phyloP scores from a whole-genome alignment of 2,329 filamentous ascomycete species.

The Colletotrichum navitas region DNA sequence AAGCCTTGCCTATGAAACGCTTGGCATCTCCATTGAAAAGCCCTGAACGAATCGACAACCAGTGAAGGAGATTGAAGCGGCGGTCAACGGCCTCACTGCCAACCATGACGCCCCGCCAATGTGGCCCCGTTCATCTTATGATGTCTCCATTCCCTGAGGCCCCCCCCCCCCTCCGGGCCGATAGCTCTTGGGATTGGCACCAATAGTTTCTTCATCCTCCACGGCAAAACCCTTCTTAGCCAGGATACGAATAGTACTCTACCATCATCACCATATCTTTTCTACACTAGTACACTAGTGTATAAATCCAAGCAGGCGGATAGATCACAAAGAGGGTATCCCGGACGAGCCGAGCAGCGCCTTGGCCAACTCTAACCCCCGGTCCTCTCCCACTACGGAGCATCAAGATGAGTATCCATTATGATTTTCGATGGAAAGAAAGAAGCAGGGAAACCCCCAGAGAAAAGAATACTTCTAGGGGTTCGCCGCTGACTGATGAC shows the following conservation, averaged over 20 bases:
- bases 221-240: neutral
- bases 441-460: no score
- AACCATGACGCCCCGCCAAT: conserved; percentile 6
- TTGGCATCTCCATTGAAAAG: neutral
- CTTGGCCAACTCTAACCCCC: neutral
- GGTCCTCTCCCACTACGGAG: neutral
- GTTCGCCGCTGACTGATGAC: neutral
- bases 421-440: neutral
- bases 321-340: neutral
- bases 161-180: neutral
- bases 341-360: neutral
- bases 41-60: conserved; percentile 6
- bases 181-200: conserved; percentile 1
- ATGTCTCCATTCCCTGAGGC: neutral
- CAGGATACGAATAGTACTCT: neutral
- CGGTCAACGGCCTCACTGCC: conserved; percentile 14
- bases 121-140: conserved; percentile 20
- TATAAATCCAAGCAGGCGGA: neutral
- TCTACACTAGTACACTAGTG: neutral
- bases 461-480: neutral
- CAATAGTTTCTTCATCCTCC: neutral
- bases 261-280: neutral
- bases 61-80: conserved; percentile 10
- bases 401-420: neutral
- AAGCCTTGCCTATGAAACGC: neutral